phyloP scores from a whole-genome alignment of 2,329 filamentous ascomycete species.

The Mariannaea sp. region DNA sequence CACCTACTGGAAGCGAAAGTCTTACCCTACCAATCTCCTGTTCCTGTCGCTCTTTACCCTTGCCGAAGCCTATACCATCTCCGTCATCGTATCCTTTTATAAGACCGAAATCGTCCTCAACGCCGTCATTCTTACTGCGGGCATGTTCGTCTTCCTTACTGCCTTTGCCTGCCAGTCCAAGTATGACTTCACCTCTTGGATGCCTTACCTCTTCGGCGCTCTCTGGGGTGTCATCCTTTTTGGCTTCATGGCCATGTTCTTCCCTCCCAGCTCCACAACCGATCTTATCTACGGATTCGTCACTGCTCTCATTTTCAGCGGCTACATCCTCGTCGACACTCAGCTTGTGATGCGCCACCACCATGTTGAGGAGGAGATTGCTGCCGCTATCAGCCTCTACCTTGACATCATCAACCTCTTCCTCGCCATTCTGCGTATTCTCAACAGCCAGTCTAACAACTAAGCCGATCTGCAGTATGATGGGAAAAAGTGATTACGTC shows the following conservation, averaged over 20 bases:
- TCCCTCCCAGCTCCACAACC: constrained; percentile 78
- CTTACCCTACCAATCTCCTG: constrained; percentile 90
- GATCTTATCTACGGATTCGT: constrained; percentile 87
- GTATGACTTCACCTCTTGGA: constrained; percentile 98
- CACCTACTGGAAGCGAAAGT: constrained; percentile 95
- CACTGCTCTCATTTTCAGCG: constrained; percentile 86
- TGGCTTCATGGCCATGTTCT: constrained; percentile 89
- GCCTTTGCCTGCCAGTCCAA: constrained; percentile 96
- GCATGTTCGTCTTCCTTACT: constrained; percentile 78
- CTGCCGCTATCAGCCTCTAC: constrained; percentile 91
- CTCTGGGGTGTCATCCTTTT: constrained; percentile 92
- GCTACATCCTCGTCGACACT: constrained; percentile 94
- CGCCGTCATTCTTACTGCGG: constrained; percentile 85
- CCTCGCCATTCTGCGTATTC: constrained; percentile 89
- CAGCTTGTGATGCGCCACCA: constrained; percentile 95
- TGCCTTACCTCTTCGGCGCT: constrained; percentile 89
- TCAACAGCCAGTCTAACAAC: constrained; percentile 96
- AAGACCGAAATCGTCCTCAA: constrained; percentile 82
- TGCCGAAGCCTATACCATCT: constrained; percentile 91
- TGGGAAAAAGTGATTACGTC: neutral
- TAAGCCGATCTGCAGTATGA: constrained; percentile 49
- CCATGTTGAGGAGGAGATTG: constrained; percentile 97
- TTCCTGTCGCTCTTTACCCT: constrained; percentile 91
- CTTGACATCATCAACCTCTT: constrained; percentile 97
- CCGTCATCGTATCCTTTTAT: constrained; percentile 91